phyloP scores from a whole-genome alignment of 202 grass and related monocot genomes.

The Dendrocalamus latiflorus region DNA sequence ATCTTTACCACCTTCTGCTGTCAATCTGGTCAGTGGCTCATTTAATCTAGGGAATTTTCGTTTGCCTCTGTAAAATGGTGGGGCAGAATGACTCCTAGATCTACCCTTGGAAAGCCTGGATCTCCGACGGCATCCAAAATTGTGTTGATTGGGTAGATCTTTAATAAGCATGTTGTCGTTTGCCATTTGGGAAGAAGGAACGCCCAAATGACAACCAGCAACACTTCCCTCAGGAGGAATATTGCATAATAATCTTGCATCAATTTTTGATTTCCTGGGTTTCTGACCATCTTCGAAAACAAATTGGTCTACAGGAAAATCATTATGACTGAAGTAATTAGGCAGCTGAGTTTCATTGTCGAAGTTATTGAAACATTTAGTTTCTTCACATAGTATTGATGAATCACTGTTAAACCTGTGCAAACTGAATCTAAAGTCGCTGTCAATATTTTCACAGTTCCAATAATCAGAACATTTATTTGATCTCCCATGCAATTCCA shows the following conservation, averaged over 20 bases:
- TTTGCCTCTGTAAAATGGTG: conserved; percentile 84
- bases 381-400: conserved; percentile 40
- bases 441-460: conserved; percentile 30
- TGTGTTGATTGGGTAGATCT: conserved; percentile 23
- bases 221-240: conserved; percentile 37
- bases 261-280: conserved; percentile 36
- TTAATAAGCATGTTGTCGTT: conserved; percentile 22
- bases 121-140: conserved; percentile 29
- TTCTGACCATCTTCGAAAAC: conserved; percentile 35
- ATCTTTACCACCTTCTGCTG: conserved; percentile 34
- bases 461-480: conserved; percentile 27
- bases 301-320: conserved; percentile 27
- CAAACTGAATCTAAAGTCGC: conserved; percentile 23
- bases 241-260: conserved; percentile 23
- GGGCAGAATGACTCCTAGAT: conserved; percentile 66
- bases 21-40: conserved; percentile 28
- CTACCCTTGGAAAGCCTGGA: conserved; percentile 37
- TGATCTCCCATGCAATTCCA: conserved; percentile 14
- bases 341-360: background rate
- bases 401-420: conserved; percentile 29
- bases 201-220: conserved; percentile 18
- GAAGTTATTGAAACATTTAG: conserved; percentile 24
- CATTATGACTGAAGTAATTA: conserved; percentile 31
- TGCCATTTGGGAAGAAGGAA: conserved; percentile 13
- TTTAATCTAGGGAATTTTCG: conserved; percentile 59